A percentile compares a stretch with the other conserved stretches of the same genome.
phyloP scores from a whole-genome alignment of 1,284 basidiomycete genomes.

The Pterula multifida region DNA sequence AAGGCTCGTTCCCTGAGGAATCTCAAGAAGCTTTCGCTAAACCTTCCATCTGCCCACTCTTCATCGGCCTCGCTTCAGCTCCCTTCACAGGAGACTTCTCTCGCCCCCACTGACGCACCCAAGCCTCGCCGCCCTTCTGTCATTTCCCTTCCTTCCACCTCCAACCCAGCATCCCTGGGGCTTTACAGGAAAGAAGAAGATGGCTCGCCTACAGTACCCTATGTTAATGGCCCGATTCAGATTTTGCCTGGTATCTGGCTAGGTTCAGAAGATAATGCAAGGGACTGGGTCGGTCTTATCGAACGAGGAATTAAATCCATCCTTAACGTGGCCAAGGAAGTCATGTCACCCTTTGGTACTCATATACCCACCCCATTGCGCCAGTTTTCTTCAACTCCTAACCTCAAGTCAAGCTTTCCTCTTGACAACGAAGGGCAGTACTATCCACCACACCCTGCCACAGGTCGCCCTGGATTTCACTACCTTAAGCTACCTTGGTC shows the following conservation, averaged over 20 bases:
- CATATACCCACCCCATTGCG: slow-evolving; percentile 33
- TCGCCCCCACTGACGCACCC: slow-evolving; percentile 14
- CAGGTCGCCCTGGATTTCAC: slow-evolving; percentile 66
- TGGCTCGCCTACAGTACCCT: slow-evolving; percentile 50
- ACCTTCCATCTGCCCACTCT: slow-evolving; percentile 47
- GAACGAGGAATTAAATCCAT: slow-evolving; percentile 70
- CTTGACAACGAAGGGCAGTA: slow-evolving; percentile 34
- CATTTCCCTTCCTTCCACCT: slow-evolving; percentile 38
- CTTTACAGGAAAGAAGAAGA: slow-evolving; percentile 60
- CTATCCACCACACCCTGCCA: slow-evolving; percentile 49
- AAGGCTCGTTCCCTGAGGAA: slow-evolving; percentile 41
- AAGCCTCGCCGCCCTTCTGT: slow-evolving; percentile 43
- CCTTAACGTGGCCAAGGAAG: slow-evolving; percentile 94
- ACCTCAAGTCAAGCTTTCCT: slow-evolving; percentile 30
- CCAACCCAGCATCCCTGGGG: slow-evolving; percentile 32
- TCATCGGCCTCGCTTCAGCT: slow-evolving; percentile 38
- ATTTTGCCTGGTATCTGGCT: slow-evolving; percentile 86
- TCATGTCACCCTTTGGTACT: slow-evolving; percentile 64
- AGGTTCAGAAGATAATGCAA: slow-evolving; percentile 89
- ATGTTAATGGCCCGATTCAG: slow-evolving; percentile 79
- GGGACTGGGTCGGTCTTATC: slow-evolving; percentile 62
- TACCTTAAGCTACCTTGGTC: slow-evolving; percentile 94
- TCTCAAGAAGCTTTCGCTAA: slow-evolving; percentile 66
- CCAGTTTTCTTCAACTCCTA: slow-evolving; percentile 55
- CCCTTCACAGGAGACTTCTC: slow-evolving; percentile 17